Percentiles rank a stretch among this genome's conserved stretches.
phyloP scores from a whole-genome alignment of 2,329 filamentous ascomycete species.

The Cladophialophora bantiana region DNA sequence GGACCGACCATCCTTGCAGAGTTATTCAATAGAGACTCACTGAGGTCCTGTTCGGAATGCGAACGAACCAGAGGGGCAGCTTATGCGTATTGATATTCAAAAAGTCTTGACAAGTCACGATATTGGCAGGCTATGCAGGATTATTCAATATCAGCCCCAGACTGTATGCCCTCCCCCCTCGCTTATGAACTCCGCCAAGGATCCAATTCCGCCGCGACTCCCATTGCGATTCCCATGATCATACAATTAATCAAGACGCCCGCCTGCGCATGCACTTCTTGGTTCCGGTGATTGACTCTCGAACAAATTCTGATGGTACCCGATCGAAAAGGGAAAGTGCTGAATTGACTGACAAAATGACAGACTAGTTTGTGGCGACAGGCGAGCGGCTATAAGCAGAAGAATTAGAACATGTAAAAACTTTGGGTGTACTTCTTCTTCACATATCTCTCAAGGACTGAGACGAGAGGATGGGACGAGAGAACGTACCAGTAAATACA shows the following conservation, averaged over 20 bases:
- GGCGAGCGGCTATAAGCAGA: neutral
- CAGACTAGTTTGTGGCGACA: neutral
- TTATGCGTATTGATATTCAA: neutral
- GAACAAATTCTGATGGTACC: neutral
- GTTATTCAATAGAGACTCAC: neutral
- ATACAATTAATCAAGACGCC: too few species aligned
- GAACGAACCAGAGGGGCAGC: neutral
- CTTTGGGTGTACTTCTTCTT: too few species aligned
- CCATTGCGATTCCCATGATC: too few species aligned
- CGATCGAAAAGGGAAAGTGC: neutral
- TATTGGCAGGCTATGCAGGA: neutral
- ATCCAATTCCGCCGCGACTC: too few species aligned
- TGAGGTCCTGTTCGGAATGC: neutral
- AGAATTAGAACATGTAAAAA: neutral
- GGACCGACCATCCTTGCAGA: neutral
- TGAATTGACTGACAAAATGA: neutral
- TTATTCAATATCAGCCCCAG: neutral
- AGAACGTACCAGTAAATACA: conserved; percentile 2
- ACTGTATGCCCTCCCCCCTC: neutral
- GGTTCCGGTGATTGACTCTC: too few species aligned
- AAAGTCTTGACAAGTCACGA: neutral
- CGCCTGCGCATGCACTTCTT: too few species aligned
- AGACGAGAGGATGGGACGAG: neutral
- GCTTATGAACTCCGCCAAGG: neutral
- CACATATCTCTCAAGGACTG: neutral